Conservation (phyloP, 2,329 filamentous ascomycete genomes). For the Fusarium humuli region DNA sequence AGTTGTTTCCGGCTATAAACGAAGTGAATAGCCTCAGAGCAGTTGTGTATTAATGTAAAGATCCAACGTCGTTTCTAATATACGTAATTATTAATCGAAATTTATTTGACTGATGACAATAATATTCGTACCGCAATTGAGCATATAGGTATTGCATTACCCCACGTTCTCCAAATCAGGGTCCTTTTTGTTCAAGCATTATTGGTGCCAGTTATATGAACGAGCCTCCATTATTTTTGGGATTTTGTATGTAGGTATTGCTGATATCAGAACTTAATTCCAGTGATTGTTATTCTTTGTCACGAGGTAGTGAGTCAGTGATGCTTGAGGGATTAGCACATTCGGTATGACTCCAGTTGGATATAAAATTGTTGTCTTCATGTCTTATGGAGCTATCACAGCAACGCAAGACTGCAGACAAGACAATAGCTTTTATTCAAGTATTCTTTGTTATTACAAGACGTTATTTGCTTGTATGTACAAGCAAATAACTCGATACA, state of each 20-base stretch:
- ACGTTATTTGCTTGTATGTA: neutral
- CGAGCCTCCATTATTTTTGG: fast-evolving
- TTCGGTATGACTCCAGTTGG: fast-evolving
- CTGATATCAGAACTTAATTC: constrained; percentile 6
- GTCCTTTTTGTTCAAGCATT: too few species aligned
- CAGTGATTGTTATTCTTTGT: neutral
- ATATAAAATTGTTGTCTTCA: too few species aligned
- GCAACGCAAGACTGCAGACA: too few species aligned
- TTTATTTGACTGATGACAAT: neutral
- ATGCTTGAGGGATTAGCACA: neutral
- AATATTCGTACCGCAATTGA: neutral
- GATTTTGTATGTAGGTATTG: neutral
- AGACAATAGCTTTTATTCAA: too few species aligned
- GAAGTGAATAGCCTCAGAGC: neutral
- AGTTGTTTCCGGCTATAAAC: neutral
- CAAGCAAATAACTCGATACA: neutral
- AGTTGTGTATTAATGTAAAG: neutral
- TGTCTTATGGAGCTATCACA: fast-evolving
- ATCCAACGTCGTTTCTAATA: neutral
- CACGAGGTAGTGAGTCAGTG: neutral
- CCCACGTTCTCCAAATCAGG: neutral
- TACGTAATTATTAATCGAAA: neutral
- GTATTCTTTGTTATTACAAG: too few species aligned
- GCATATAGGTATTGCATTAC: neutral
- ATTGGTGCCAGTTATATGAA: neutral